Conservation (phyloP, 768 basidiomycete genomes). For the Collybia mongolica region DNA sequence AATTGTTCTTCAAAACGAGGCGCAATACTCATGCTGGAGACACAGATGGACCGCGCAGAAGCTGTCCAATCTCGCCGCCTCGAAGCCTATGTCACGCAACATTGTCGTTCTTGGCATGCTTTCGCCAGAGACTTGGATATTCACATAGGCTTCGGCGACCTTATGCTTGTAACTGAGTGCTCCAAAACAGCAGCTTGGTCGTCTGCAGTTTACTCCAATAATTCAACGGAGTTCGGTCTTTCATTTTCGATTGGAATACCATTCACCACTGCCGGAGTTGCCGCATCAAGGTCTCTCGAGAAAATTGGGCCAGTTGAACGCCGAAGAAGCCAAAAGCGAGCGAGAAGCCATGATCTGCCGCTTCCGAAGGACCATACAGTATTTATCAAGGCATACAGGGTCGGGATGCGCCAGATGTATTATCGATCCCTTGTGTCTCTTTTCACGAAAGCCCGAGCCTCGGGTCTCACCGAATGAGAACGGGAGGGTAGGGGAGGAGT, state of each 20-base stretch:
- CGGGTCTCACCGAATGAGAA: too few species aligned
- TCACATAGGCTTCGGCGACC: constrained; percentile 11
- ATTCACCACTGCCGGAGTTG: too few species aligned
- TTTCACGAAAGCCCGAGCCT: too few species aligned
- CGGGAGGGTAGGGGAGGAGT: too few species aligned
- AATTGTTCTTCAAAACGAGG: constrained; percentile 11
- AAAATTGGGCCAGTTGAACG: too few species aligned
- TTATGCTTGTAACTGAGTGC: constrained; percentile 16
- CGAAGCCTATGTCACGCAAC: constrained; percentile 6
- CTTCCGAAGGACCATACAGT: too few species aligned
- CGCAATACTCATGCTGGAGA: constrained; percentile 12
- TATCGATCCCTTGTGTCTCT: too few species aligned
- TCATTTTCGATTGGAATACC: neutral
- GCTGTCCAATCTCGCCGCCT: constrained; percentile 5
- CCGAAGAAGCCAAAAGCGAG: too few species aligned
- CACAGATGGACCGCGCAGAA: constrained; percentile 8
- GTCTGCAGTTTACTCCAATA: constrained; percentile 15
- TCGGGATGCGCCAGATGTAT: too few species aligned
- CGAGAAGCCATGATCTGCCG: too few species aligned
- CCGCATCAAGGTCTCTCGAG: too few species aligned
- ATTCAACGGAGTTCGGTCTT: constrained; percentile 9
- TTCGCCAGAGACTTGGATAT: constrained; percentile 7
- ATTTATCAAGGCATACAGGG: too few species aligned
- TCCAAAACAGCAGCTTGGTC: constrained; percentile 16
- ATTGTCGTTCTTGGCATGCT: constrained; percentile 13